Evolutionary conservation across 2,329 filamentous ascomycete species (phyloP), one percentile per base, ranked within the genome.

Genomic region (Aspergillus niger): DNA sequence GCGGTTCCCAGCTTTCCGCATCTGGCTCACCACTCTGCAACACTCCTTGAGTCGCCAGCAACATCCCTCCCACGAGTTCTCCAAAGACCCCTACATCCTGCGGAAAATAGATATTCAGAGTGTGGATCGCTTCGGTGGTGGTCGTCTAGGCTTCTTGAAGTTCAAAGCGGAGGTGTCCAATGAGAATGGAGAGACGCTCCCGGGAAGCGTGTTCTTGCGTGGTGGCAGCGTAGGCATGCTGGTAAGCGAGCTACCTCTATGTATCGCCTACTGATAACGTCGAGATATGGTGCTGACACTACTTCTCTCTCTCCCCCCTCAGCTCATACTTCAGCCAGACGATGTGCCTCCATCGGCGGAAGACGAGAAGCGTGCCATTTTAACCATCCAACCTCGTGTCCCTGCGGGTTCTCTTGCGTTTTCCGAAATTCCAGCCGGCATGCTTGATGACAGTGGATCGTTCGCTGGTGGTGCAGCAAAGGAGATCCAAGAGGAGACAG

Each of bases 181-280:
- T 63, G 76, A 80, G 11, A 50, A 76, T 8, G 82, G 79, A 5
- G 81, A 84, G 62, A 80, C 74, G 60, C 74, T 87, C 2, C 84
- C 85, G 0, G 85, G 84, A 2, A 80, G 81, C 50, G 81, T 86
- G 2, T 86, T 87, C 63, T 70, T 87, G 58, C 74, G 85, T 41
- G 85, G 85, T 8, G 84, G 83, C 2, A 85, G 83, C 72, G 83
- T 87, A 1, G 84, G 77, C 8, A 83, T 87, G 73, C 71, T 87
- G 59, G 83, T 84, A 71, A 67, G 30, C 8, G 10, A 5, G 17
- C 50, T 47, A 17, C 38, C 13, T 41, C 13, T 22, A 1, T 24
- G 1, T n/a, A 50, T n/a, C 8, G 51, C 26, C 44, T 11, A 26
- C 30, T 57, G 8, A 8, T 52, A 43, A n/a, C 6, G 28, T n/a